Evolutionary conservation across 352 stramenopile species (phyloP).

Genomic region (Globisporangium mamillatum): DNA sequence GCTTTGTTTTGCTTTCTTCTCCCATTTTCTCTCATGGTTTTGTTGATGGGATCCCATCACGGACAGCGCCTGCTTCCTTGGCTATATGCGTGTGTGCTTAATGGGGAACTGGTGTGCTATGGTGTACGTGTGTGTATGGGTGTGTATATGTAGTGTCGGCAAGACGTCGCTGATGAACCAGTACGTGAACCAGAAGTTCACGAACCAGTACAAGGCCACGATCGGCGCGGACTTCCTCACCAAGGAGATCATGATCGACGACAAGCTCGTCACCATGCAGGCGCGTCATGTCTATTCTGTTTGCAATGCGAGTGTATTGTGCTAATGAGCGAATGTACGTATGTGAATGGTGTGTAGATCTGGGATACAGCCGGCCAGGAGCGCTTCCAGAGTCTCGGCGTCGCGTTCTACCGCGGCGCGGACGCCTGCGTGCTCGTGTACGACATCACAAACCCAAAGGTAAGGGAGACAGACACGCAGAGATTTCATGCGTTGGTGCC

Average conservation of each 20-base stretch:
- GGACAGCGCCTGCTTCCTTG: neutral
- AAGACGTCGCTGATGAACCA: slow-evolving; percentile 99
- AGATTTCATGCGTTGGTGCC: too few species aligned
- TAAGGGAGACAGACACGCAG: slow-evolving; percentile 6
- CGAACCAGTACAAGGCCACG: slow-evolving; percentile 98
- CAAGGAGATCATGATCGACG: slow-evolving; percentile 95
- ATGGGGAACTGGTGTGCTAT: neutral
- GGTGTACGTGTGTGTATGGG: neutral
- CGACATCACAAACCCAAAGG: slow-evolving; percentile 98
- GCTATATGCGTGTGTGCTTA: neutral
- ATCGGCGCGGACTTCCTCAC: slow-evolving; percentile 99
- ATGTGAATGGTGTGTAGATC: slow-evolving; percentile 78
- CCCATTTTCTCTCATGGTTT: neutral
- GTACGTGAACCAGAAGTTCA: slow-evolving; percentile 99
- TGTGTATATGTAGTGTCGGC: slow-evolving; percentile 80
- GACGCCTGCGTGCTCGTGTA: slow-evolving; percentile 99
- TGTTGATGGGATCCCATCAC: neutral
- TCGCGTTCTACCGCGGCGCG: slow-evolving; percentile 98
- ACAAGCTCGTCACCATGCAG: slow-evolving; percentile 96
- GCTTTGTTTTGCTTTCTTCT: neutral
- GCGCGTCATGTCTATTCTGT: slow-evolving; percentile 20
- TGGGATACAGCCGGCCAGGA: slow-evolving; percentile 99
- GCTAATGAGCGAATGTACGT: neutral
- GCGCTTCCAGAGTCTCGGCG: slow-evolving; percentile 97
- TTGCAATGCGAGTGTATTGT: neutral